Base-by-base conservation (phyloP, 2,329 filamentous ascomycete genomes). In the Aureobasidium sp. region DNA sequence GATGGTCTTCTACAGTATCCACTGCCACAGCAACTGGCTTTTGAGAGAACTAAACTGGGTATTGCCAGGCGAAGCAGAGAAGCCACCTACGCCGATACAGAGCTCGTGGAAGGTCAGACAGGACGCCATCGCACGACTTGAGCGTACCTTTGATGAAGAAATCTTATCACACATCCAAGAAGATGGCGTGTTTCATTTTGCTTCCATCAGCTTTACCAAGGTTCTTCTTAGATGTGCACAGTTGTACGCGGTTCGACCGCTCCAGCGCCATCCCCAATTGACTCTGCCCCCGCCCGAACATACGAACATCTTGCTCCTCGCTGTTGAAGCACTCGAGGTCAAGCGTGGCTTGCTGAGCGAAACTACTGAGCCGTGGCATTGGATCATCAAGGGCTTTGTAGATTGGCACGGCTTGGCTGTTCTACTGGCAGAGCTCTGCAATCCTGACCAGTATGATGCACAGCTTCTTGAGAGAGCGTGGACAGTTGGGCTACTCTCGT, bases 361-460 rank as follows among this genome's bases (percentile, higher is more conserved):
- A 9, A 39, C 17, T 5, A 62, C 60, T 12, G 42, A 62, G 41
- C 51, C 60, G n/a, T 62, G 51, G 49, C 60, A 62, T 22, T 62
- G 60, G 60, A 12, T 62, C 25, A 55, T 62, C 34, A 53, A 56
- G n/a, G 51, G 60, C 8, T 62, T 39, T 17, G 60, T 62, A 2
- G 49, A 62, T 25, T 62, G 60, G 60, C 60, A 62, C 15, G 39
- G 36, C 15, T n/a, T 62, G 15, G 60, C 60, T 11, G 49, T 56
- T 4, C 6, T 48, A 17, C 51, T 62, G 12, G 49, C 60, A 25
- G 60, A 62, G 51, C 17, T 62, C 1, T 55, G 60, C 22, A 55
- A 51, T 7, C 59, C 59, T 5, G 57, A 60, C 9, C 49, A 56
- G 37, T 36, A 55, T 12, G 60, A 62, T 27, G 14, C 39, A 41